Conservation (phyloP, 1,139 yeast species). For the Debaryomyces subglobosus region DNA sequence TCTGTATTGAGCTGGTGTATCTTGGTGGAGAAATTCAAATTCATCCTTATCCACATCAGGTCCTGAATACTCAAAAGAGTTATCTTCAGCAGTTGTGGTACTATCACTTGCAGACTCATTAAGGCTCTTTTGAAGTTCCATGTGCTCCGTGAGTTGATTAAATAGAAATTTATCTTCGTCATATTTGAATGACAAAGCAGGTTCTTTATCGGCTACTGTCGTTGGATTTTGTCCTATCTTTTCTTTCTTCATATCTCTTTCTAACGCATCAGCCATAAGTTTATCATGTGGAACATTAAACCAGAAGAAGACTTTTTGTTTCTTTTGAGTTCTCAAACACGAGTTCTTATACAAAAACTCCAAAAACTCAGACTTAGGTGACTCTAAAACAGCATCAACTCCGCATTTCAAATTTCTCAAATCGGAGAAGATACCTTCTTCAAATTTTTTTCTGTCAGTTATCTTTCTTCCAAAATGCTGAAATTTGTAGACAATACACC, state of each 20-base stretch:
- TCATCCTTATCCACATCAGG: conserved; percentile 15
- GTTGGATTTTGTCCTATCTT: conserved; percentile 57
- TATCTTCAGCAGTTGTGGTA: conserved; percentile 11
- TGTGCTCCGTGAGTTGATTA: conserved; percentile 53
- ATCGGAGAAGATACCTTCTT: conserved; percentile 94
- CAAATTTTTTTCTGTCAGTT: conserved; percentile 87
- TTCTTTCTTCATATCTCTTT: conserved; percentile 88
- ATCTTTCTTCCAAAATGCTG: conserved; percentile 88
- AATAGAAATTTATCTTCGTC: conserved; percentile 50
- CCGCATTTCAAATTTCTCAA: conserved; percentile 86
- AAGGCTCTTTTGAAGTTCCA: conserved; percentile 35
- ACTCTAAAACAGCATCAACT: conserved; percentile 83
- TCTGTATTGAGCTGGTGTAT: conserved; percentile 30
- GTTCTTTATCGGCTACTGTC: conserved; percentile 60
- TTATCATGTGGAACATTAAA: conserved; percentile 94
- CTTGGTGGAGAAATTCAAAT: conserved; percentile 26
- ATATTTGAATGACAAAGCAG: conserved; percentile 63
- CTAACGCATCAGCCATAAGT: conserved; percentile 90
- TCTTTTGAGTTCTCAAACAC: conserved; percentile 92
- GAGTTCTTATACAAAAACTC: conserved; percentile 83
- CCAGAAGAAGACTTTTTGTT: conserved; percentile 97
- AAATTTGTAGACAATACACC: conserved; percentile 87
- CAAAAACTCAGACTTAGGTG: conserved; percentile 83
- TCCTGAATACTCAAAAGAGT: conserved; percentile 24
- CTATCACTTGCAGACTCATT: conserved; percentile 13